phyloP scores from a whole-genome alignment of 2,329 filamentous ascomycete species.

The Cordyceps cicadae region DNA sequence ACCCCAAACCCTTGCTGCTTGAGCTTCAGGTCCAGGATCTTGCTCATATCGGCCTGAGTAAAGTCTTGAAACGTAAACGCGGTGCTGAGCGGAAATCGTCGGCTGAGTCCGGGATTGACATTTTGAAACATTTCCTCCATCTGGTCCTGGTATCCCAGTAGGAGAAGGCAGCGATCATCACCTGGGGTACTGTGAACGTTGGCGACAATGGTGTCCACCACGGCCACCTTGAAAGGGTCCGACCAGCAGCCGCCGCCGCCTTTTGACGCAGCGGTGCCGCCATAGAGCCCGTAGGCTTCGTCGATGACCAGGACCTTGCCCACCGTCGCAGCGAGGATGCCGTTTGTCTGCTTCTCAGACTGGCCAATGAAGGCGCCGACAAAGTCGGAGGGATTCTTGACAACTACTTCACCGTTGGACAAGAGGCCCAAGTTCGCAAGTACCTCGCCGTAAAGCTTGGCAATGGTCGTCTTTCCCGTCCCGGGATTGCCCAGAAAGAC shows the following conservation, averaged over 20 bases:
- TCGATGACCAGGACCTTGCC: slow-evolving; percentile 77
- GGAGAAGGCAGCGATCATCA: slow-evolving; percentile 63
- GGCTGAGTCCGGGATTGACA: slow-evolving; percentile 59
- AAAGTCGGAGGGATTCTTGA: slow-evolving; percentile 69
- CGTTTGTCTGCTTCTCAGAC: slow-evolving; percentile 65
- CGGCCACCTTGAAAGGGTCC: slow-evolving; percentile 49
- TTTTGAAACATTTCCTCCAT: slow-evolving; percentile 69
- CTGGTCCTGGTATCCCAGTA: slow-evolving; percentile 61
- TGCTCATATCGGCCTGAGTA: slow-evolving; percentile 43
- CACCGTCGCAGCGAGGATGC: slow-evolving; percentile 53
- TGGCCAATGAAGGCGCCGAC: slow-evolving; percentile 53
- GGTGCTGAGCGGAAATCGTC: slow-evolving; percentile 55
- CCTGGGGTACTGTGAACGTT: slow-evolving; percentile 62
- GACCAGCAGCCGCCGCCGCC: slow-evolving; percentile 14
- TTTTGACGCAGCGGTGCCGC: slow-evolving; percentile 20
- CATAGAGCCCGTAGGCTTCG: slow-evolving; percentile 63
- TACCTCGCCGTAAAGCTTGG: slow-evolving; percentile 62
- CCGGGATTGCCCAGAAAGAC: slow-evolving; percentile 66
- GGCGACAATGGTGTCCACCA: slow-evolving; percentile 66
- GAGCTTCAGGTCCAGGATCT: slow-evolving; percentile 57
- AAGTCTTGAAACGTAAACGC: slow-evolving; percentile 67
- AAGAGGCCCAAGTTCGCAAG: slow-evolving; percentile 59
- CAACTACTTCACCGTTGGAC: slow-evolving; percentile 61
- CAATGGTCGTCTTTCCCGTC: slow-evolving; percentile 69
- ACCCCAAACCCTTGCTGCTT: slow-evolving; percentile 44